Conservation (phyloP, 257 asterid genomes). For the Solanum stenotomum region DNA sequence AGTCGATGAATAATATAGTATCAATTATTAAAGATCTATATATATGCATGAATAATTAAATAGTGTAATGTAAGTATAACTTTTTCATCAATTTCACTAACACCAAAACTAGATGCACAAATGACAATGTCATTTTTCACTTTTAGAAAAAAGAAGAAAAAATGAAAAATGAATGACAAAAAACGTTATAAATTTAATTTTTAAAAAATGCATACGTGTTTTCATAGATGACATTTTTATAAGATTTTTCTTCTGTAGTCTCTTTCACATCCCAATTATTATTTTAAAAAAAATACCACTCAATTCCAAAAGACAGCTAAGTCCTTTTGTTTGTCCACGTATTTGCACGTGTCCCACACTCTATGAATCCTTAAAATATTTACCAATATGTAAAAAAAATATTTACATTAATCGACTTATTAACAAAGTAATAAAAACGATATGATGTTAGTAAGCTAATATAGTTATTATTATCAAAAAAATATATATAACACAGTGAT, state of each 20-base stretch:
- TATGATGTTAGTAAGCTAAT: not conserved
- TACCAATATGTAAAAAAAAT: not conserved
- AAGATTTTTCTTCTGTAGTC: not conserved
- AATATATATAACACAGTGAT: fast-evolving
- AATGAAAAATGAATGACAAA: not conserved
- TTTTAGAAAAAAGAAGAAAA: not conserved
- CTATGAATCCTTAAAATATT: not conserved
- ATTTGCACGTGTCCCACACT: conserved; percentile 26
- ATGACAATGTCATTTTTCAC: not conserved
- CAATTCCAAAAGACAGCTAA: conserved; percentile 10
- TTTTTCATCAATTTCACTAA: not conserved
- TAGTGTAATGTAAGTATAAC: not conserved
- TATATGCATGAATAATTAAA: not conserved
- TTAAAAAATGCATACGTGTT: conserved; percentile 23
- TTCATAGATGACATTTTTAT: conserved; percentile 1
- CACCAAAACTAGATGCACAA: not conserved
- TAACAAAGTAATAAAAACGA: not conserved
- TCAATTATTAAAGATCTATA: not conserved
- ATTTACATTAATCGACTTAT: not conserved
- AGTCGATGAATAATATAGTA: fast-evolving
- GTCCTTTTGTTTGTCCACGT: conserved; percentile 21
- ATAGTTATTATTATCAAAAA: no score
- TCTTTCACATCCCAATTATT: conserved; percentile 16
- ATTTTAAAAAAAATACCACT: conserved; percentile 8
- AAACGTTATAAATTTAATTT: no score